Conservation (phyloP, 129 eudicot species). For the Flaveria robusta region DNA sequence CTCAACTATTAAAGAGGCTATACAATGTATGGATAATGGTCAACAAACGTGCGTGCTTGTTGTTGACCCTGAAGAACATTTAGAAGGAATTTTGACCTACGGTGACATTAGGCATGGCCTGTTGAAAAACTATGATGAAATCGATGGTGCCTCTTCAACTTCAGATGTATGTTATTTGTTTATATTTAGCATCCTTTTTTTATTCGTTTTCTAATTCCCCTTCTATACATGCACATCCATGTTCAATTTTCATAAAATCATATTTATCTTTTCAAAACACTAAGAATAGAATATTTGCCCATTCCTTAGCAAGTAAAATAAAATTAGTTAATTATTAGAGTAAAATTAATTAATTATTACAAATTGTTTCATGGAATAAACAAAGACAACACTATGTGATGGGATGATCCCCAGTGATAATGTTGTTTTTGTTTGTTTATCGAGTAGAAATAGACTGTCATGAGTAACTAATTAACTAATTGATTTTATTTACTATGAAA, state of each 20-base stretch:
- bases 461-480: not conserved
- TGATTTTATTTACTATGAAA: not conserved
- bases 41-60: slow-evolving; percentile 71
- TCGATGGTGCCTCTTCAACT: slow-evolving; percentile 39
- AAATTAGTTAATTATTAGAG: not conserved
- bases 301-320: not conserved
- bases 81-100: slow-evolving; percentile 86
- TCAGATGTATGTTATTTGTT: slow-evolving; percentile 56
- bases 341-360: not conserved
- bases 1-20: slow-evolving; percentile 65
- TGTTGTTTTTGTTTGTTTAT: not conserved
- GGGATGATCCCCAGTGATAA: not conserved
- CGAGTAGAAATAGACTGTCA: not conserved
- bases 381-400: not conserved
- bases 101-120: slow-evolving; percentile 74
- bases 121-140: slow-evolving; percentile 45
- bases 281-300: not conserved
- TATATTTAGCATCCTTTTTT: not conserved
- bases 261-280: not conserved
- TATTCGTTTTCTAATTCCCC: not conserved
- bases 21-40: slow-evolving; percentile 68
- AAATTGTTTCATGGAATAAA: not conserved
- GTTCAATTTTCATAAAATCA: not conserved
- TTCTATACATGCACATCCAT: not conserved
- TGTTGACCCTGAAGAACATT: slow-evolving; percentile 63